Evolutionary conservation across 371 early-diverging fungal genomes (phyloP).

Genomic region (Paraphysoderma sedebokerense): DNA sequence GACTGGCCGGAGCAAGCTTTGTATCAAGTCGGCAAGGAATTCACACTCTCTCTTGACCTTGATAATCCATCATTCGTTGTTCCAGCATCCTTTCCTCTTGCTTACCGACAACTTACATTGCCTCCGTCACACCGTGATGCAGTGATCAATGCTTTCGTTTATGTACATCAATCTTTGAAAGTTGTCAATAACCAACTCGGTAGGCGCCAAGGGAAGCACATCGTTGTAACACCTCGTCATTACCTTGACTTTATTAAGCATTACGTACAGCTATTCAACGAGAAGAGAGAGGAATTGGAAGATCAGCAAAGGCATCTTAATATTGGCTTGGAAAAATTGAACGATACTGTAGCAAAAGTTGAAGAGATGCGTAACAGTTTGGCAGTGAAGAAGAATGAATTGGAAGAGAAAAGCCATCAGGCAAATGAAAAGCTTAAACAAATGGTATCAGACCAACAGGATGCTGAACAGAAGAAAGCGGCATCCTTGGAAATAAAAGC

Average conservation of each 20-base stretch:
- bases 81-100: slow-evolving; percentile 58
- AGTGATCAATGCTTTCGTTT: slow-evolving; percentile 78
- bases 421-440: slow-evolving; percentile 91
- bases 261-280: slow-evolving; percentile 73
- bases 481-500: slow-evolving; percentile 62
- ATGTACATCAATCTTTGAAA: slow-evolving; percentile 76
- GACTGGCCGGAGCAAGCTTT: slow-evolving; percentile 97
- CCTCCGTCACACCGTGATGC: slow-evolving; percentile 69
- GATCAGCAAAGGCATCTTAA: slow-evolving; percentile 96
- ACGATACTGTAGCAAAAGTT: slow-evolving; percentile 90
- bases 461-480: slow-evolving; percentile 81
- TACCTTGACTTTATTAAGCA: slow-evolving; percentile 93
- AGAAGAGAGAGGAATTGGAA: slow-evolving; percentile 88
- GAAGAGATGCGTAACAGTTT: slow-evolving; percentile 81
- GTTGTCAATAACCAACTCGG: slow-evolving; percentile 67
- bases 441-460: slow-evolving; percentile 92
- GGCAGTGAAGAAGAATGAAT: slow-evolving; percentile 68
- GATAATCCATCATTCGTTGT: slow-evolving; percentile 48
- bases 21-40: slow-evolving; percentile 93
- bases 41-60: slow-evolving; percentile 76
- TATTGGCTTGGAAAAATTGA: slow-evolving; percentile 89
- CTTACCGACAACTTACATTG: slow-evolving; percentile 51
- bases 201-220: slow-evolving; percentile 60
- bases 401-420: slow-evolving; percentile 72
- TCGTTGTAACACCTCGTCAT: slow-evolving; percentile 90